A percentile compares a stretch with the other conserved stretches of the same genome.
Evolutionary conservation across 78 protist species (phyloP).

Genomic region (Dictyostelium purpureum): DNA sequence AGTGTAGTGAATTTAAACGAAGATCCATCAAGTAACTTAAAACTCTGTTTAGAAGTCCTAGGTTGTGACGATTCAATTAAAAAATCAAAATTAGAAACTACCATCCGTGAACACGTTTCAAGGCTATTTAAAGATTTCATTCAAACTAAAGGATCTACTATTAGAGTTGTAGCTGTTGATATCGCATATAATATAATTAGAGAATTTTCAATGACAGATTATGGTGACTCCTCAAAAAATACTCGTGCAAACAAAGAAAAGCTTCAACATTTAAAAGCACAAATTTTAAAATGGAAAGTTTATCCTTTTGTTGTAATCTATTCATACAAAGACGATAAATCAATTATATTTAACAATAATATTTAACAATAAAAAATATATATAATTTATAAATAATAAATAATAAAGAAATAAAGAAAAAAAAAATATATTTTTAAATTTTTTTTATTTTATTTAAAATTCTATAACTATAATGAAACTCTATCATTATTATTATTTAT

Average conservation of each 20-base stretch:
- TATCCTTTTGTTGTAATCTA: constrained; percentile 34
- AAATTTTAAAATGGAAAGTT: constrained; percentile 41
- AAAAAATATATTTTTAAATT: too few species aligned
- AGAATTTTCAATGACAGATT: neutral
- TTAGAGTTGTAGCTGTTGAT: constrained; percentile 2
- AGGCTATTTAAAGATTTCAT: constrained; percentile 19
- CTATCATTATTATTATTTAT: too few species aligned
- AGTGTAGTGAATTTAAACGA: neutral
- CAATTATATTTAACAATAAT: constrained; percentile 5
- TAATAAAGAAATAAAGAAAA: too few species aligned
- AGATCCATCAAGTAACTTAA: neutral
- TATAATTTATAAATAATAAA: too few species aligned
- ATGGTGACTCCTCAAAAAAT: constrained; percentile 1
- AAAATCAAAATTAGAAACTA: neutral
- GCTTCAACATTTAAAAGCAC: constrained; percentile 15
- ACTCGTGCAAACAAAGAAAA: constrained; percentile 26
- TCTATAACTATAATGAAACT: too few species aligned
- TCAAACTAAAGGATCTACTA: neutral
- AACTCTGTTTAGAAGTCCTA: neutral
- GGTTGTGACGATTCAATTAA: neutral
- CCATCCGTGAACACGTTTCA: neutral
- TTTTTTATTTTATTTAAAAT: too few species aligned
- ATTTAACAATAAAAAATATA: neutral
- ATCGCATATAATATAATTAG: neutral
- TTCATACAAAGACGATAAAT: constrained; percentile 58